These are phyloP conservation scores for Pseudozyma flocculosa DNA, from an alignment of 1,284 basidiomycete species.

Conservation along the genomic window DNA sequence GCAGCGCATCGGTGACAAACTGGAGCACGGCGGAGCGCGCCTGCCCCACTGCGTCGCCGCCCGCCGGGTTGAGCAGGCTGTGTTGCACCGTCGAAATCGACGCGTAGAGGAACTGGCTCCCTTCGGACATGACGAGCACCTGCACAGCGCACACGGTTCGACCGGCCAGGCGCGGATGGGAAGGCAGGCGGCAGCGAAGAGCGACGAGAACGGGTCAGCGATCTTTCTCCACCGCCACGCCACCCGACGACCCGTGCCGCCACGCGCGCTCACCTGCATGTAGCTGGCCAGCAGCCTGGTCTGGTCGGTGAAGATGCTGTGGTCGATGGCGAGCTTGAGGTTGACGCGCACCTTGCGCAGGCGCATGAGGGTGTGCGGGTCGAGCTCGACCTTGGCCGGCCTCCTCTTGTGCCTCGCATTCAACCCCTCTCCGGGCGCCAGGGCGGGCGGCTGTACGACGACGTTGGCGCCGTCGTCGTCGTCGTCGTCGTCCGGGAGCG, in stretches of 20 bases:
- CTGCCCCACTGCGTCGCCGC: conserved; percentile 24
- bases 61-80: conserved; percentile 8
- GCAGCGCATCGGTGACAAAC: conserved; percentile 41
- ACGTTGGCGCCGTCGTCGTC: no score
- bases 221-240: no score
- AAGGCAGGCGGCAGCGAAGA: no score
- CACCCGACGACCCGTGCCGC: no score
- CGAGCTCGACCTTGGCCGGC: conserved; percentile 9
- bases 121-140: conserved; percentile 50
- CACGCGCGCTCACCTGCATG: conserved; percentile 46
- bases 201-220: no score
- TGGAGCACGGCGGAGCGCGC: conserved; percentile 31
- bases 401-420: not conserved
- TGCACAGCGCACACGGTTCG: not conserved
- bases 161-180: no score
- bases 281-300: conserved; percentile 47
- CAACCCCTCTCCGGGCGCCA: not conserved
- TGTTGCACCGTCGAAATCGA: conserved; percentile 35
- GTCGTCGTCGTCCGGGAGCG: conserved; percentile 49
- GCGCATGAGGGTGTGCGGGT: conserved; percentile 34
- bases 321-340: conserved; percentile 53
- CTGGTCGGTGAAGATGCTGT: conserved; percentile 48
- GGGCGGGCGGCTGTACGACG: not conserved
- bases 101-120: conserved; percentile 29
- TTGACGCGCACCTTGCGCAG: conserved; percentile 51